These are phyloP conservation scores for Pouteria campechiana DNA, from an alignment of 179 eudicot genomes.

Conservation along the genomic window DNA sequence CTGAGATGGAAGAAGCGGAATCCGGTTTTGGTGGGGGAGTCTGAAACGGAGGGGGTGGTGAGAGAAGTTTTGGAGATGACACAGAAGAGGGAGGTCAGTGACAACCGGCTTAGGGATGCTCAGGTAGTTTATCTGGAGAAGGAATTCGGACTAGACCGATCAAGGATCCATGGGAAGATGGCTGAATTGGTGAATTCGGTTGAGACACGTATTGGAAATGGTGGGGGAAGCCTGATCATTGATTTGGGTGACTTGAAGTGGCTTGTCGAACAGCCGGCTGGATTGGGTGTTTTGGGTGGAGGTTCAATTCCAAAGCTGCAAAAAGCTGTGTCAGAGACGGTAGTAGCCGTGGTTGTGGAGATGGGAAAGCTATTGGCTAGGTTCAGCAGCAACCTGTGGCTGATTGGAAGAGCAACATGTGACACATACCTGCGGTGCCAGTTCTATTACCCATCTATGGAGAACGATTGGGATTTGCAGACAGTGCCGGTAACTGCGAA, in stretches of 20 bases:
- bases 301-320: constrained; percentile 8
- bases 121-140: constrained; percentile 37
- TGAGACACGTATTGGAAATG: constrained; percentile 21
- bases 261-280: constrained; percentile 54
- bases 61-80: constrained; percentile 39
- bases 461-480: constrained; percentile 77
- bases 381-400: constrained; percentile 38
- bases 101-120: constrained; percentile 31
- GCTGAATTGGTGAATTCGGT: constrained; percentile 39
- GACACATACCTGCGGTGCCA: constrained; percentile 88
- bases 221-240: constrained; percentile 36
- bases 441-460: constrained; percentile 74
- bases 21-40: constrained; percentile 70
- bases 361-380: constrained; percentile 37
- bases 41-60: constrained; percentile 33
- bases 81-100: constrained; percentile 42
- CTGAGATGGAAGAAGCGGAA: constrained; percentile 32
- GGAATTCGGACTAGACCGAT: constrained; percentile 24
- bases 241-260: constrained; percentile 77
- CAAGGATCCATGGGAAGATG: constrained; percentile 13
- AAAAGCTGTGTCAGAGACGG: constrained; percentile 39
- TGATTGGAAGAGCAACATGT: constrained; percentile 88
- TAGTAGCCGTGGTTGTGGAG: constrained; percentile 43
- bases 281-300: constrained; percentile 4
- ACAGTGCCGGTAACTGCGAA: constrained; percentile 64